These are phyloP conservation scores for Lathyrus aphaca DNA, from an alignment of 306 rosid genomes.

Conservation along the genomic window DNA sequence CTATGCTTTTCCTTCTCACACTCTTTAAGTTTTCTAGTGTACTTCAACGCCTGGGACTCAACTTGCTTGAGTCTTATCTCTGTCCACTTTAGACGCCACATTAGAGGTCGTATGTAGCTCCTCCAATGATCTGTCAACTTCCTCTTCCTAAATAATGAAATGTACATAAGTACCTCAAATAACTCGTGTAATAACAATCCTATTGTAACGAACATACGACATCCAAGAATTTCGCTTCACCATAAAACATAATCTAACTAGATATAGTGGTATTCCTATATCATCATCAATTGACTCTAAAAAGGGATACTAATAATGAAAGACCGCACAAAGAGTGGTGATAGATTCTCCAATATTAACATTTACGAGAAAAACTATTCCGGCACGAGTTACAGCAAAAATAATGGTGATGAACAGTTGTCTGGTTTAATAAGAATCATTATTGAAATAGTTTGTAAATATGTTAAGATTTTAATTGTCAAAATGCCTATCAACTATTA, in stretches of 20 bases:
- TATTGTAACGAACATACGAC: not conserved
- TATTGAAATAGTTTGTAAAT: conserved; percentile 10
- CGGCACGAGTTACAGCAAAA: conserved; percentile 9
- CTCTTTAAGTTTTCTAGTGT: conserved; percentile 62
- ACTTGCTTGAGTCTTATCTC: conserved; percentile 78
- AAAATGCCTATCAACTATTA: conserved; percentile 17
- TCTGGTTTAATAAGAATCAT: conserved; percentile 11
- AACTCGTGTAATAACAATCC: conserved; percentile 3
- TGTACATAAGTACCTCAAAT: not conserved
- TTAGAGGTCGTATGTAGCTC: conserved; percentile 72
- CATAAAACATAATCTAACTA: conserved; percentile 26
- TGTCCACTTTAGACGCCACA: conserved; percentile 94
- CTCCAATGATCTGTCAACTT: conserved; percentile 90
- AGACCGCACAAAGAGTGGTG: conserved; percentile 16
- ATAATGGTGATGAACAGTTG: conserved; percentile 11
- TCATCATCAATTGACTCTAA: conserved; percentile 15
- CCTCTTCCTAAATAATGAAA: conserved; percentile 61
- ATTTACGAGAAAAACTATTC: conserved; percentile 17
- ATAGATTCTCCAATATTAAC: conserved; percentile 14
- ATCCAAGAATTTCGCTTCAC: conserved; percentile 13
- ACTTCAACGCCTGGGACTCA: conserved; percentile 61
- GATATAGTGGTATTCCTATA: conserved; percentile 2
- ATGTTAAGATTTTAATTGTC: conserved; percentile 10
- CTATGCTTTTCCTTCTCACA: conserved; percentile 55
- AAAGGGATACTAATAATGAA: conserved; percentile 24